These are phyloP conservation scores for Calendula officinalis DNA, from an alignment of 129 eudicot species.

Conservation along the genomic window DNA sequence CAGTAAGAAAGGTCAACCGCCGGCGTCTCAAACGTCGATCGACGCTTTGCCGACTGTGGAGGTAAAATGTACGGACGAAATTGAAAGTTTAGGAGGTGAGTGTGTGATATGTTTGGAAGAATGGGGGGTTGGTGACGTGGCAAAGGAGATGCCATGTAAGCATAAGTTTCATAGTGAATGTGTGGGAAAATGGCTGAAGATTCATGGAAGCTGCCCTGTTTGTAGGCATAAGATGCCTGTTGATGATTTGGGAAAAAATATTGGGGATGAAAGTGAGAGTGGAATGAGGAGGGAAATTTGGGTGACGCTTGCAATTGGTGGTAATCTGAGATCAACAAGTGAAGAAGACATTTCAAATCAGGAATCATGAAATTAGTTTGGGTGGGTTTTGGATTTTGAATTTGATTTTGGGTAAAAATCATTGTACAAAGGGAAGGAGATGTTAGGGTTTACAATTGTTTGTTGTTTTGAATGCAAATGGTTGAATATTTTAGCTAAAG, in stretches of 20 bases:
- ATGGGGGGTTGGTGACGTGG: conserved; percentile 48
- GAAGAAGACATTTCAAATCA: not conserved
- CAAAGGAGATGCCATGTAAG: conserved; percentile 64
- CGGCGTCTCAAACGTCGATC: conserved; percentile 58
- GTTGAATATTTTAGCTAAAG: not conserved
- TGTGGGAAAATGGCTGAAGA: conserved; percentile 59
- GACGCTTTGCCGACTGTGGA: conserved; percentile 45
- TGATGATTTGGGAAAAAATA: conserved; percentile 26
- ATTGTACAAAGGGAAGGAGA: not conserved
- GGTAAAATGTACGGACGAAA: conserved; percentile 24
- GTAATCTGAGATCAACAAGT: conserved; percentile 20
- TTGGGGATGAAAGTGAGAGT: conserved; percentile 12
- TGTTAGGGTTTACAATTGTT: not conserved
- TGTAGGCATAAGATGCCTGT: conserved; percentile 70
- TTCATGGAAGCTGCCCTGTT: conserved; percentile 75
- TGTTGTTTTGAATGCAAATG: not conserved
- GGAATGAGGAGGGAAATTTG: conserved; percentile 40
- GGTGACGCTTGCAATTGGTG: conserved; percentile 41
- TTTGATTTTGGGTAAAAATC: not conserved
- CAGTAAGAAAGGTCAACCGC: conserved; percentile 51
- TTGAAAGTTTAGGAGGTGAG: conserved; percentile 33
- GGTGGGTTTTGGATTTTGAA: not conserved
- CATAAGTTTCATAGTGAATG: conserved; percentile 70
- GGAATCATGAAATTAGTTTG: not conserved
- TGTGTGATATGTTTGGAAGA: conserved; percentile 77